phyloP scores from a whole-genome alignment of 2,329 filamentous ascomycete genomes.

The Aspergillus quadricinctus region DNA sequence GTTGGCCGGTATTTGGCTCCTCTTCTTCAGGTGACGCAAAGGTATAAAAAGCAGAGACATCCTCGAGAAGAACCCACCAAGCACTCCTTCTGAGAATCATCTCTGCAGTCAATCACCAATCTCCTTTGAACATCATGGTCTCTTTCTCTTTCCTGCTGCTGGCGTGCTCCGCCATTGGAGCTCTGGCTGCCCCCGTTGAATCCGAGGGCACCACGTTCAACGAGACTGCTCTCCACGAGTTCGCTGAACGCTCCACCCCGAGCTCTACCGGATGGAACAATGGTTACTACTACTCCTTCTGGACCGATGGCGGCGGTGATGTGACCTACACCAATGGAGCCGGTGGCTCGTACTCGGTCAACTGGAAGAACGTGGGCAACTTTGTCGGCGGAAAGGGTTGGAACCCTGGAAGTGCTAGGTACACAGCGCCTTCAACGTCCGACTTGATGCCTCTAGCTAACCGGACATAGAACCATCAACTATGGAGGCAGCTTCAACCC shows the following conservation, averaged over 20 bases:
- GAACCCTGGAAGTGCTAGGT: constrained; percentile 51
- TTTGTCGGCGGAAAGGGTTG: constrained; percentile 58
- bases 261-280: constrained; percentile 32
- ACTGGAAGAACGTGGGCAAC: constrained; percentile 48
- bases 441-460: neutral
- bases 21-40: neutral
- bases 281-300: constrained; percentile 49
- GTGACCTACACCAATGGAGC: constrained; percentile 46
- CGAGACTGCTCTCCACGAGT: constrained; percentile 2
- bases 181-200: constrained; percentile 21
- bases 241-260: constrained; percentile 16
- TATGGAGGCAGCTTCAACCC: constrained; percentile 28
- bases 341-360: constrained; percentile 43
- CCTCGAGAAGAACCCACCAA: neutral
- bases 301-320: constrained; percentile 44
- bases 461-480: constrained; percentile 17
- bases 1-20: neutral
- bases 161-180: constrained; percentile 17
- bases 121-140: constrained; percentile 18
- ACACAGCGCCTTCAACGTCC: constrained; percentile 10
- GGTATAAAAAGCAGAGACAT: neutral
- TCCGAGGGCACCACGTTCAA: constrained; percentile 12
- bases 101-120: neutral
- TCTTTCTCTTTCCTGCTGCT: constrained; percentile 22
- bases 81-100: neutral